Percentiles rank a stretch among this genome's conserved stretches.
These are phyloP conservation scores for Tolypocladium paradoxum DNA, from an alignment of 2,329 filamentous ascomycete species.

Conservation along the genomic window DNA sequence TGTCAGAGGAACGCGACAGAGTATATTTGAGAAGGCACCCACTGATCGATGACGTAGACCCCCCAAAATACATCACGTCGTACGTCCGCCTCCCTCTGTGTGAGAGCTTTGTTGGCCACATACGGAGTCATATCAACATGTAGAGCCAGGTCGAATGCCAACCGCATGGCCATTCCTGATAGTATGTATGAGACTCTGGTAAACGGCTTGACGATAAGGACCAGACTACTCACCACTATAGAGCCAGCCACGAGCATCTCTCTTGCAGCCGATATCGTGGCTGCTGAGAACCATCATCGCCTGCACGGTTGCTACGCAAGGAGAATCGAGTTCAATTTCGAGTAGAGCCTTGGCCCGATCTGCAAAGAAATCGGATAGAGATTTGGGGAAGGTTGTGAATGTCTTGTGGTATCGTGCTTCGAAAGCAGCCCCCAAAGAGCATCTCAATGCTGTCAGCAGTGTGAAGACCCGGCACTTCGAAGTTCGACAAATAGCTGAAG, in stretches of 20 bases:
- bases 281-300: constrained; percentile 15
- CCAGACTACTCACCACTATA: constrained; percentile 15
- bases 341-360: constrained; percentile 14
- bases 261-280: constrained; percentile 14
- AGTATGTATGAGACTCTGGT: constrained; percentile 13
- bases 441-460: constrained; percentile 15
- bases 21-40: constrained; percentile 1
- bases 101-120: constrained; percentile 11
- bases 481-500: not conserved
- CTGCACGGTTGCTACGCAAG: constrained; percentile 14
- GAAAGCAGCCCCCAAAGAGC: constrained; percentile 30
- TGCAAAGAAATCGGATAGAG: constrained; percentile 16
- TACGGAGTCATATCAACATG: constrained; percentile 15
- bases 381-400: constrained; percentile 23
- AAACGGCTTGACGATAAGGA: no score
- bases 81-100: constrained; percentile 13
- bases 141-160: constrained; percentile 14
- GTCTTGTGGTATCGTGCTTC: constrained; percentile 29
- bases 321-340: constrained; percentile 15
- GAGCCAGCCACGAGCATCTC: constrained; percentile 15
- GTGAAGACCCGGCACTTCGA: no score
- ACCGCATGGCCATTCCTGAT: constrained; percentile 17
- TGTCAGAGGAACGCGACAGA: no score
- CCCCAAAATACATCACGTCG: constrained; percentile 19
- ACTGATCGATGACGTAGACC: constrained; percentile 18